Evolutionary conservation across 805 yeast genomes (phyloP).

Genomic region (Candida maesae): DNA sequence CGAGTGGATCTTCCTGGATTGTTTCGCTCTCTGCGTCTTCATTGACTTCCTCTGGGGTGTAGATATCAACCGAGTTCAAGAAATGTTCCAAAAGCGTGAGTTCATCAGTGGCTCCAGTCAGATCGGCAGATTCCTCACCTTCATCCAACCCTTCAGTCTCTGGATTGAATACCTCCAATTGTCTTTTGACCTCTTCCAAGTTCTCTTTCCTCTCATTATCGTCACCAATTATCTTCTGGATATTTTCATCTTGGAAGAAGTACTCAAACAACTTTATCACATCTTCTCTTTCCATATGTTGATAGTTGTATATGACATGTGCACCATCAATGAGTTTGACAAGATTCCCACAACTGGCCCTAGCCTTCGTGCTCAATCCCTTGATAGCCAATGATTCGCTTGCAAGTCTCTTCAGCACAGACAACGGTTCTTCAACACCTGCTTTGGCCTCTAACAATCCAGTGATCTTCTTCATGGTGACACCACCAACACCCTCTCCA

Average conservation of each 20-base stretch:
- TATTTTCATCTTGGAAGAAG: background rate
- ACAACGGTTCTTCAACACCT: conserved; percentile 5
- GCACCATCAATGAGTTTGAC: conserved; percentile 2
- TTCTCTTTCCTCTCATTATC: conserved; percentile 34
- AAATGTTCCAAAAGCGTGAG: conserved; percentile 30
- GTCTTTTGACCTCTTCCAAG: conserved; percentile 37
- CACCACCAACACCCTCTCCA: conserved; percentile 54
- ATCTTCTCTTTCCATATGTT: background rate
- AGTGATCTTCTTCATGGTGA: conserved; percentile 9
- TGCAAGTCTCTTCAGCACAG: conserved; percentile 7
- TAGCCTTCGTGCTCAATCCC: conserved; percentile 9
- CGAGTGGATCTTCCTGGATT: conserved; percentile 23
- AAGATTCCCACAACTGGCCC: conserved; percentile 3
- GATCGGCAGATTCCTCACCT: conserved; percentile 1
- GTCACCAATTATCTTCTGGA: conserved; percentile 13
- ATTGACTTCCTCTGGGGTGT: conserved; percentile 24
- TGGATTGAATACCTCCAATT: conserved; percentile 26
- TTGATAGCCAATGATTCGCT: conserved; percentile 5
- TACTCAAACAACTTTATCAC: conserved; percentile 16
- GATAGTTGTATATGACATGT: background rate
- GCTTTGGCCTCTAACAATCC: conserved; percentile 8
- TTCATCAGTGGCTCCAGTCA: too few species aligned
- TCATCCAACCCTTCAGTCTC: conserved; percentile 23
- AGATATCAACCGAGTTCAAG: conserved; percentile 34
- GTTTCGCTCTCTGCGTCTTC: conserved; percentile 17